These are phyloP conservation scores for Candida nemodendra DNA, from an alignment of 805 yeast species.

Conservation along the genomic window DNA sequence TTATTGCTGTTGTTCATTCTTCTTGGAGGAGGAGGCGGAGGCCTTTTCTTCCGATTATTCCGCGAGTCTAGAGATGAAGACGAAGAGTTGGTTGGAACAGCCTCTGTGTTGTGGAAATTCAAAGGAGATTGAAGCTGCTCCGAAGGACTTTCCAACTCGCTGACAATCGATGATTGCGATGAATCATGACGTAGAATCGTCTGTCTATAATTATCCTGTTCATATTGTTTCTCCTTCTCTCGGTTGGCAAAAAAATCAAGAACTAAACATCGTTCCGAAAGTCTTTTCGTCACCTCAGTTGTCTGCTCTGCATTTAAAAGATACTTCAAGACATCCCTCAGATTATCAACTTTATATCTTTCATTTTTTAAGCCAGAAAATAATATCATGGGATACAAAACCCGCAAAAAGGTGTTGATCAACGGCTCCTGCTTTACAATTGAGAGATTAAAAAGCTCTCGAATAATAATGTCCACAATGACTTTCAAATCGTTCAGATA, in stretches of 20 bases:
- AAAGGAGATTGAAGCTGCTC: constrained; percentile 10
- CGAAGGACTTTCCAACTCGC: constrained; percentile 16
- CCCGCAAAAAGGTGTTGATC: constrained; percentile 71
- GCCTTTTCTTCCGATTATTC: constrained; percentile 11
- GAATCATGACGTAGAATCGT: constrained; percentile 9
- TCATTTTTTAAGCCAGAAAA: constrained; percentile 59
- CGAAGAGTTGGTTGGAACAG: constrained; percentile 16
- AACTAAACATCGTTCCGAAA: constrained; percentile 39
- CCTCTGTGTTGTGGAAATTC: constrained; percentile 2
- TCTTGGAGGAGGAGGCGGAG: constrained; percentile 23
- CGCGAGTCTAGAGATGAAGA: constrained; percentile 16
- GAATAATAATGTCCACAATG: constrained; percentile 73
- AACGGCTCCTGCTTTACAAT: constrained; percentile 50
- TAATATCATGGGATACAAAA: constrained; percentile 66
- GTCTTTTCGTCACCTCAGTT: constrained; percentile 38
- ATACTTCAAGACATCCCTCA: constrained; percentile 50
- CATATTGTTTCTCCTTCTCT: constrained; percentile 1
- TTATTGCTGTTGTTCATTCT: constrained; percentile 8
- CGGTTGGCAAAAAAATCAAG: constrained; percentile 18
- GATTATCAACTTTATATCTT: constrained; percentile 56
- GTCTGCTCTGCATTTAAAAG: constrained; percentile 40
- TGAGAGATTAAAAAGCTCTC: constrained; percentile 75
- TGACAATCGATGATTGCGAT: constrained; percentile 16
- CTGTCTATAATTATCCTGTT: constrained; percentile 1
- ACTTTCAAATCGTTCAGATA: constrained; percentile 85